These are phyloP conservation scores for Paecilomyces sp. DNA, from an alignment of 2,329 filamentous ascomycete species.

Conservation along the genomic window DNA sequence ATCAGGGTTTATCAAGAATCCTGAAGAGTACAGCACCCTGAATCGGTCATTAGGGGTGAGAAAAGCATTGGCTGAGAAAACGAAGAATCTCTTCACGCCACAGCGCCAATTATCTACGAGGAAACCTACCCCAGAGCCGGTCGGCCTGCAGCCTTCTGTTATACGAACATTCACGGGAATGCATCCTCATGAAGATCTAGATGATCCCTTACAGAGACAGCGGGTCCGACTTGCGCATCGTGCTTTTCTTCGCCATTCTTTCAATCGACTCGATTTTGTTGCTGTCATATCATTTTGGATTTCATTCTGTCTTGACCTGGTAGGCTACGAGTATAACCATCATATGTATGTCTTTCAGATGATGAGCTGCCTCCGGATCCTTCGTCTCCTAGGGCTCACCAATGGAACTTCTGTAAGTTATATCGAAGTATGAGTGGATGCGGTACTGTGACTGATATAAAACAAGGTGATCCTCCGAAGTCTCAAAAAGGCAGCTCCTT, in stretches of 20 bases:
- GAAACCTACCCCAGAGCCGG: slow-evolving; percentile 35
- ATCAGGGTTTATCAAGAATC: slow-evolving; percentile 87
- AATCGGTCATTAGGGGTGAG: slow-evolving; percentile 69
- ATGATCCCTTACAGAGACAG: slow-evolving; percentile 68
- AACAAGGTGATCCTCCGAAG: slow-evolving; percentile 80
- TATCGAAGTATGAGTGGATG: not conserved
- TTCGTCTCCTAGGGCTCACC: slow-evolving; percentile 84
- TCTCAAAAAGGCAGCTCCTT: slow-evolving; percentile 87
- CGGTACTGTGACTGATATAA: slow-evolving; percentile 9
- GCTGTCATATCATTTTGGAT: slow-evolving; percentile 96
- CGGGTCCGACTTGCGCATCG: slow-evolving; percentile 79
- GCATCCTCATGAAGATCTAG: slow-evolving; percentile 54
- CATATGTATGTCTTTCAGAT: slow-evolving; percentile 91
- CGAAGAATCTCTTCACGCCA: slow-evolving; percentile 71
- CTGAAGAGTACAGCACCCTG: slow-evolving; percentile 84
- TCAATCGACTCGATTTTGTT: slow-evolving; percentile 91
- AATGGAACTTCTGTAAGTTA: slow-evolving; percentile 76
- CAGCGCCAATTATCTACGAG: slow-evolving; percentile 63
- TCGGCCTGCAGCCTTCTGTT: slow-evolving; percentile 47
- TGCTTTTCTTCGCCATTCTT: slow-evolving; percentile 88
- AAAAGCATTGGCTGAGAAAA: slow-evolving; percentile 68
- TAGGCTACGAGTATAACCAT: slow-evolving; percentile 58
- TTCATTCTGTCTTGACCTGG: slow-evolving; percentile 66
- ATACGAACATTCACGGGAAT: slow-evolving; percentile 69
- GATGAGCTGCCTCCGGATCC: slow-evolving; percentile 88